Evolutionary conservation across 1,284 basidiomycete genomes (phyloP), one percentile per base, ranked within the genome.

Genomic region (Cystobasidium sp.): DNA sequence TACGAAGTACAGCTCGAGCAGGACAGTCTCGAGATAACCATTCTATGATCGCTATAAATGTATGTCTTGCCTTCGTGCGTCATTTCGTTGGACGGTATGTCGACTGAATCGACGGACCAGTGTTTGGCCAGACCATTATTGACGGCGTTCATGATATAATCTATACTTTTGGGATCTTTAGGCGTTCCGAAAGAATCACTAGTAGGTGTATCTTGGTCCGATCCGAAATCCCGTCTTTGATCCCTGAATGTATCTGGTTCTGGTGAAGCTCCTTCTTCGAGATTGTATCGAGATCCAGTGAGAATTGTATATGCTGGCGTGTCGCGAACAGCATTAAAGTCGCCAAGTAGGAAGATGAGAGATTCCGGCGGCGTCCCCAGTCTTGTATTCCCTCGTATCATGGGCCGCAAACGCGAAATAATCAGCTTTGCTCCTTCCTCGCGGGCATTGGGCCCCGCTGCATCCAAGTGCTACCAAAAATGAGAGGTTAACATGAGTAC

Each of bases 1-100:
- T 31, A 31, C 31, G 31, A 31, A 2, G 31, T 31, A 31, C 31
- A 31, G 31, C 31, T 31, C 31, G 31, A 31, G 31, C 31, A 31
- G 1, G 31, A 31, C 39, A 56, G 39, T 20, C 12, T 37, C 24
- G 24, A 22, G 24, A 56, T 56, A 22, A 56, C 39, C 53, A 56
- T 56, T 18, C 53, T 56, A 56, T 56, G 53, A 56, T 56, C 53
- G 39, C 53, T 56, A 56, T 31, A 6, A 22, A 56, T 56, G 18
- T 56, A 56, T 10, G 20, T 37, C 20, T 12, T 56, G 6, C 18
- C 24, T 31, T 56, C 20, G 12, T 31, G 39, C 24, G 12, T 9
- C 8, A 56, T 12, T 12, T 9, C 8, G 39, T 56, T 31, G 39
- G 31, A 7, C 12, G 37, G 3, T 8, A 56, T 8, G 24, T 20